Evolutionary conservation across 2,329 filamentous ascomycete genomes (phyloP), one percentile per base, ranked within the genome.

Genomic region (Coniochaeta sp.): DNA sequence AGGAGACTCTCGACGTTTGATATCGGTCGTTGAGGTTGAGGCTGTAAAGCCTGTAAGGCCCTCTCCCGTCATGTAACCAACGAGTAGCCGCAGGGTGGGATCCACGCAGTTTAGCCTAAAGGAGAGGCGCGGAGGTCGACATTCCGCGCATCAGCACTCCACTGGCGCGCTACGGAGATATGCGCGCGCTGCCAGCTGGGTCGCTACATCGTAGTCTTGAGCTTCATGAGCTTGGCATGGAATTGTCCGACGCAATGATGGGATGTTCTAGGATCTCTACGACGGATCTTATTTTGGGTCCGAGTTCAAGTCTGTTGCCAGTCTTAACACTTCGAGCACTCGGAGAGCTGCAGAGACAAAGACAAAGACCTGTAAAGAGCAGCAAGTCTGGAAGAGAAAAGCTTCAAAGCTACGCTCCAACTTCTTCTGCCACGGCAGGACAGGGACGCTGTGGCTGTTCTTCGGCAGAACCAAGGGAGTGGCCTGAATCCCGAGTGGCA

Each of bases 71-170:
- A 30, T 32, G 42, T 47, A n/a, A 32, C 28, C 16, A 30, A 36
- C 10, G 54, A 16, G 34, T 56, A 57, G 55, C 55, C 55, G 55
- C 55, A 57, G 24, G 54, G 38, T 57, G 26, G 55, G 55, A 57
- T 57, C 38, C 55, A 57, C 24, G 32, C 10, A 40, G 7, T 30
- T 44, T 57, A 57, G 55, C 55, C 55, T 57, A 44, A 57, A 57
- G n/a, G 34, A 44, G 55, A 52, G 38, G 26, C 38, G 36, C 55
- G 55, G 55, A 57, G 34, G 38, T 22, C 22, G 55, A 57, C 24
- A 8, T 36, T 57, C 55, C 55, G 55, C 55, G 34, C n/a, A 19
- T 30, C 36, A 44, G 19, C 22, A 44, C 42, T 57, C 55, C 55
- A 57, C 36, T 40, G 30, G 32, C 32, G 32, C 32, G 24, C 55